Evolutionary conservation across 306 rosid genomes (phyloP).

Genomic region (Lithocarpus polystachyus): DNA sequence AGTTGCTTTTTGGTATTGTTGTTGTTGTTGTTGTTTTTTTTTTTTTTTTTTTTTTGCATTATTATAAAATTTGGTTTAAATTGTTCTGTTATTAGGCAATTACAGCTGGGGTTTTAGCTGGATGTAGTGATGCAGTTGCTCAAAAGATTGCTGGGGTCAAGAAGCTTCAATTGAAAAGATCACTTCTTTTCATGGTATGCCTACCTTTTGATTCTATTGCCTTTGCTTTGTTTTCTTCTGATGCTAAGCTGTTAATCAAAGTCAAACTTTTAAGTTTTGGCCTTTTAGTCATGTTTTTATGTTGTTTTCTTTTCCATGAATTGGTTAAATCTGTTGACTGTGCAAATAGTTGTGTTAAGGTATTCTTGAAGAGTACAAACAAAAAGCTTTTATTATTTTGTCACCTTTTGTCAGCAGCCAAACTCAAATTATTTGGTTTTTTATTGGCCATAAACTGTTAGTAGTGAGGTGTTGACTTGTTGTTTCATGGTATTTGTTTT

Average conservation of each 20-base stretch:
- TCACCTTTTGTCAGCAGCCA: not conserved
- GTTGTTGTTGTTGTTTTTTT: too few relatives aligned
- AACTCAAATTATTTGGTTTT: not conserved
- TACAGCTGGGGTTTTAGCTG: conserved; percentile 80
- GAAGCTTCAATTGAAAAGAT: conserved; percentile 79
- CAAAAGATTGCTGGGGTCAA: conserved; percentile 88
- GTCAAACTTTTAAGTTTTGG: too few relatives aligned
- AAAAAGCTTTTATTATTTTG: not conserved
- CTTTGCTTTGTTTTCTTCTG: not conserved
- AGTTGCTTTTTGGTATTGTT: not conserved
- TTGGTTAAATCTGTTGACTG: not conserved
- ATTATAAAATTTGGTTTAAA: not conserved
- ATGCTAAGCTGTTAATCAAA: not conserved
- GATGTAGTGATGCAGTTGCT: conserved; percentile 74
- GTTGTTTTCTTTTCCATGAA: conserved; percentile 1
- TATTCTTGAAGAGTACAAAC: not conserved
- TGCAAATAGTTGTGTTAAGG: not conserved
- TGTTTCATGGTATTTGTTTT: not conserved
- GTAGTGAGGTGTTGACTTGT: not conserved
- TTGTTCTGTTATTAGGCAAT: conserved; percentile 59
- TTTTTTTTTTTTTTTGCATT: too few relatives aligned
- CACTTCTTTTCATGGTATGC: conserved; percentile 70
- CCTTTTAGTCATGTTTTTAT: not conserved
- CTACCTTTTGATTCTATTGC: not conserved
- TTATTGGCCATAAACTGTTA: not conserved